A percentile compares a stretch with the other conserved stretches of the same genome.
These are phyloP conservation scores for Lagenaria siceraria DNA, from an alignment of 306 rosid species.

Conservation along the genomic window DNA sequence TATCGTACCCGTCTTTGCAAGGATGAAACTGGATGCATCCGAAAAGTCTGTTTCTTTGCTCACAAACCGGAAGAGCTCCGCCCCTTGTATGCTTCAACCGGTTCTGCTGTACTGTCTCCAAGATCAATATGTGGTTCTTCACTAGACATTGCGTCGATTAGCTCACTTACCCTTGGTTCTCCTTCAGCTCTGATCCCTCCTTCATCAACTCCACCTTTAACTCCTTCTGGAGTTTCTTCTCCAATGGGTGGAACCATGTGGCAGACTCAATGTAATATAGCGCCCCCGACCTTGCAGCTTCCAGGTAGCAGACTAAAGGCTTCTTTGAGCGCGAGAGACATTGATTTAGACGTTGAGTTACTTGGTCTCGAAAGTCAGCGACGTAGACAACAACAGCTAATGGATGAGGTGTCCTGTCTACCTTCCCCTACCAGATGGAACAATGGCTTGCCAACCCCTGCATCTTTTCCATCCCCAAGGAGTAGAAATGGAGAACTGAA, in stretches of 20 bases:
- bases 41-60: slow-evolving; percentile 87
- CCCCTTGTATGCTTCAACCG: slow-evolving; percentile 71
- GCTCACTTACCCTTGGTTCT: slow-evolving; percentile 33
- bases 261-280: slow-evolving; percentile 30
- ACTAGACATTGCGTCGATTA: slow-evolving; percentile 42
- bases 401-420: slow-evolving; percentile 40
- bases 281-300: slow-evolving; percentile 49
- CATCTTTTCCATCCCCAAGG: slow-evolving; percentile 28
- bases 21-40: slow-evolving; percentile 57
- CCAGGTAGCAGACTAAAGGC: slow-evolving; percentile 50
- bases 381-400: slow-evolving; percentile 37
- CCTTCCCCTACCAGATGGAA: slow-evolving; percentile 50
- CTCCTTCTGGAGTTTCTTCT: slow-evolving; percentile 50
- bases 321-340: slow-evolving; percentile 40
- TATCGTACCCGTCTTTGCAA: slow-evolving; percentile 83
- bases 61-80: slow-evolving; percentile 78
- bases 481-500: slow-evolving; percentile 31
- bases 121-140: slow-evolving; percentile 31
- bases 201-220: slow-evolving; percentile 39
- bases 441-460: slow-evolving; percentile 24
- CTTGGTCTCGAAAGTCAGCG: slow-evolving; percentile 30
- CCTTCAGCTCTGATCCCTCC: slow-evolving; percentile 38
- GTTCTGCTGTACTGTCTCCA: slow-evolving; percentile 82
- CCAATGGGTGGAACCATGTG: slow-evolving; percentile 41
- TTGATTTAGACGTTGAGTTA: slow-evolving; percentile 35